A percentile compares a stretch with the other conserved stretches of the same genome.
Evolutionary conservation across 108 stramenopile species (phyloP).

Genomic region (Nannochloropsis salina): DNA sequence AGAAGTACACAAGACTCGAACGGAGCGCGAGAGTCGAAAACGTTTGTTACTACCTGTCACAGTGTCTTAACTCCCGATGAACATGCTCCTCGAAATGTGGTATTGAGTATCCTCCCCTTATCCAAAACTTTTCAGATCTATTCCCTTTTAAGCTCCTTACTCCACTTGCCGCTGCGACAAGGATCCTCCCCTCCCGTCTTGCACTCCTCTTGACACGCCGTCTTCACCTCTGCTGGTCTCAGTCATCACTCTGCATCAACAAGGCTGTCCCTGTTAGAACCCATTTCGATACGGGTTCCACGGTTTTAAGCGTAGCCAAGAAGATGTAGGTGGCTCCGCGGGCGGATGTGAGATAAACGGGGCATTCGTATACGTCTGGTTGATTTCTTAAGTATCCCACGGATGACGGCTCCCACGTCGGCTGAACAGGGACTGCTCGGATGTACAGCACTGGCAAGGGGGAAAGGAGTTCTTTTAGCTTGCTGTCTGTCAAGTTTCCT

Average conservation of each 20-base stretch:
- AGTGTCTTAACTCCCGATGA: too few species aligned
- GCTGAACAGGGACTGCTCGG: conserved; percentile 62
- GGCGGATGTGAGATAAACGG: conserved; percentile 65
- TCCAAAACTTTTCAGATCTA: too few species aligned
- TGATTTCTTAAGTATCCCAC: conserved; percentile 68
- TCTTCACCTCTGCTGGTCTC: not conserved
- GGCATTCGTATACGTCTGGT: conserved; percentile 61
- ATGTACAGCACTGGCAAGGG: conserved; percentile 65
- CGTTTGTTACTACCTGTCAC: too few species aligned
- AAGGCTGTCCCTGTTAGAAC: conserved; percentile 62
- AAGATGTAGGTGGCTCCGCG: conserved; percentile 67
- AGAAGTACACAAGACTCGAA: too few species aligned
- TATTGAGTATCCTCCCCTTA: too few species aligned
- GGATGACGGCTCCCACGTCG: conserved; percentile 63
- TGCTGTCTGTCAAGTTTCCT: conserved; percentile 59
- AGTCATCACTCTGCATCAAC: conserved; percentile 61
- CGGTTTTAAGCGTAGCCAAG: conserved; percentile 63
- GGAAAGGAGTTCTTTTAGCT: conserved; percentile 64
- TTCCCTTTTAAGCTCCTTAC: too few species aligned
- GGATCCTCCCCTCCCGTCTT: too few species aligned
- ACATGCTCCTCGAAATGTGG: too few species aligned
- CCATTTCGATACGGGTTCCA: conserved; percentile 60
- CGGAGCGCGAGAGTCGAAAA: too few species aligned
- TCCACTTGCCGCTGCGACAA: too few species aligned
- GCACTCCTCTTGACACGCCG: too few species aligned